Evolutionary conservation across 495 filamentous ascomycete genomes (phyloP).

Genomic region (Symbiotaphrina buchneri): DNA sequence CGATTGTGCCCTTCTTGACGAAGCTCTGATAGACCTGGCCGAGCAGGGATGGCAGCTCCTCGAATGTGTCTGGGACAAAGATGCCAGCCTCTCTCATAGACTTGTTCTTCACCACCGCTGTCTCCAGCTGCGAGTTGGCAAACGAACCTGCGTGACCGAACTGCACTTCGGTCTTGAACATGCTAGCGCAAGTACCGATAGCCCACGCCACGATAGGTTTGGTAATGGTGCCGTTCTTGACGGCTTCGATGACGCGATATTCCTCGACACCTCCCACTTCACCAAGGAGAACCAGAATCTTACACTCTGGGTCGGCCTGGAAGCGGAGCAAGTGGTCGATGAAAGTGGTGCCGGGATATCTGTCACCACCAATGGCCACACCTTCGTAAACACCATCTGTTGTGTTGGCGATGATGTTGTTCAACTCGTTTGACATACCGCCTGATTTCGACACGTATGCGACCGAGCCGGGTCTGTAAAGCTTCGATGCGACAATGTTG

Average conservation of each 20-base stretch:
- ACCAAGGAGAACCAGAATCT: constrained; percentile 86
- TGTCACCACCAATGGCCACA: constrained; percentile 96
- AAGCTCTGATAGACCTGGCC: constrained; percentile 64
- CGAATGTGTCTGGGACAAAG: constrained; percentile 86
- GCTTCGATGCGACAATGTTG: constrained; percentile 99
- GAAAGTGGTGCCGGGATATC: constrained; percentile 96
- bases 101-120: constrained; percentile 88
- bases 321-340: constrained; percentile 95
- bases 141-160: constrained; percentile 98
- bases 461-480: constrained; percentile 96
- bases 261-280: constrained; percentile 99
- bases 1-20: constrained; percentile 61
- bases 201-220: constrained; percentile 99
- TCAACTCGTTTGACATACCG: constrained; percentile 99
- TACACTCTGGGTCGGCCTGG: constrained; percentile 88
- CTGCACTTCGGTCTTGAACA: constrained; percentile 99
- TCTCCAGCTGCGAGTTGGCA: constrained; percentile 97
- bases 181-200: constrained; percentile 94
- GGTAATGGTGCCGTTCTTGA: constrained; percentile 80
- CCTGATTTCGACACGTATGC: constrained; percentile 99
- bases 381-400: constrained; percentile 98
- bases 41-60: constrained; percentile 68
- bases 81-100: constrained; percentile 87
- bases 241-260: constrained; percentile 96
- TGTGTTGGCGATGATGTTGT: constrained; percentile 92